Evolutionary conservation across 805 yeast genomes (phyloP).

Genomic region (Scheffersomyces stipitis): DNA sequence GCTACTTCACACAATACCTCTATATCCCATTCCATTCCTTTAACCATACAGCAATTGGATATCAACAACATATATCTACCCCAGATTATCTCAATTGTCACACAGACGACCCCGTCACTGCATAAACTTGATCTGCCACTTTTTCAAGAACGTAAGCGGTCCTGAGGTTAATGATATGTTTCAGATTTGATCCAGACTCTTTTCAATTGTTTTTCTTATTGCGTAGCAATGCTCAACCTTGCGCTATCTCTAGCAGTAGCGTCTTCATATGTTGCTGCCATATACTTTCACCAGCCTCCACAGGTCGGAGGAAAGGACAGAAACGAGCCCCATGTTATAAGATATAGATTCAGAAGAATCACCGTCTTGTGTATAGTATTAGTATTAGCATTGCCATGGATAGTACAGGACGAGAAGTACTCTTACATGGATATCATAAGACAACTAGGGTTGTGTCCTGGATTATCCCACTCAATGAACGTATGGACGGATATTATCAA

Average conservation of each 20-base stretch:
- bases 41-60: too few relatives aligned
- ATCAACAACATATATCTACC: too few relatives aligned
- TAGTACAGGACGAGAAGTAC: slow-evolving; percentile 14
- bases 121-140: slow-evolving; percentile 1
- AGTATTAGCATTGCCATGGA: slow-evolving; percentile 28
- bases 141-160: not conserved
- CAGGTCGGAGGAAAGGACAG: slow-evolving; percentile 26
- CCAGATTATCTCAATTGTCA: too few relatives aligned
- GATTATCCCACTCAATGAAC: slow-evolving; percentile 16
- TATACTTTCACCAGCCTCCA: slow-evolving; percentile 32
- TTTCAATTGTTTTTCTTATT: not conserved
- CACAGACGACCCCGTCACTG: too few relatives aligned
- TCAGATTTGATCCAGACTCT: not conserved
- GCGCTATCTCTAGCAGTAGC: slow-evolving; percentile 36
- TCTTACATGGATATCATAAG: slow-evolving; percentile 8
- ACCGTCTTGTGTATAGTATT: slow-evolving; percentile 28
- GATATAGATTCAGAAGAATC: slow-evolving; percentile 40
- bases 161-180: not conserved
- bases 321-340: slow-evolving; percentile 44
- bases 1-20: too few relatives aligned
- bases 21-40: too few relatives aligned
- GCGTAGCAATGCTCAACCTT: slow-evolving; percentile 10
- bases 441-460: slow-evolving; percentile 37
- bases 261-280: slow-evolving; percentile 44
- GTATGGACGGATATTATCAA: slow-evolving; percentile 11